Conservation (phyloP, 2,329 filamentous ascomycete genomes). For the Alternaria novae-zelandiae region DNA sequence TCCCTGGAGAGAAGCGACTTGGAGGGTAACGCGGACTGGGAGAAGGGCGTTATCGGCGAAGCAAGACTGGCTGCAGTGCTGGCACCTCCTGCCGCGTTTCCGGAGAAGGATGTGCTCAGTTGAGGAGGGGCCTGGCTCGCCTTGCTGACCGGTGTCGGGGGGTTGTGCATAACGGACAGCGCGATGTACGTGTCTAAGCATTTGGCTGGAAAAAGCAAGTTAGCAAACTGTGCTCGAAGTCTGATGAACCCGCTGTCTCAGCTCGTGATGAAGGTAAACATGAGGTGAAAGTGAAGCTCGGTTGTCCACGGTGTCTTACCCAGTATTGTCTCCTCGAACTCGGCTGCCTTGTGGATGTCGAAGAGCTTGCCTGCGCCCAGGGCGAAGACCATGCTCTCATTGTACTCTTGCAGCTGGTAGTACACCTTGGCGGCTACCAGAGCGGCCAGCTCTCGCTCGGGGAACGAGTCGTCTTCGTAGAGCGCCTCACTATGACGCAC, state of each 20-base stretch:
- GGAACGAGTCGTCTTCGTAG: slow-evolving; percentile 95
- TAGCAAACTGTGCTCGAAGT: slow-evolving; percentile 10
- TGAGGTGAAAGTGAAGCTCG: background rate
- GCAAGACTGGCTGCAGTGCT: slow-evolving; percentile 71
- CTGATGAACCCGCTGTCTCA: background rate
- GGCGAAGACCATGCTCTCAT: slow-evolving; percentile 98
- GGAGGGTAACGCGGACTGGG: slow-evolving; percentile 88
- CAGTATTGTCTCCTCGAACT: slow-evolving; percentile 99
- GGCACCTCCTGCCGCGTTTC: slow-evolving; percentile 68
- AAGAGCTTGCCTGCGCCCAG: slow-evolving; percentile 94
- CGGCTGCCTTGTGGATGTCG: slow-evolving; percentile 86
- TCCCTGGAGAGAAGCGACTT: slow-evolving; percentile 93
- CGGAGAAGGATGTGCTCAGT: slow-evolving; percentile 79
- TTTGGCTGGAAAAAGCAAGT: slow-evolving; percentile 65
- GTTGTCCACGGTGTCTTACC: slow-evolving; percentile 55
- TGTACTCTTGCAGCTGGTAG: slow-evolving; percentile 98
- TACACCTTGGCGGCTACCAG: slow-evolving; percentile 97
- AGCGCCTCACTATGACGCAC: slow-evolving; percentile 77
- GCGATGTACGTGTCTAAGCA: slow-evolving; percentile 98
- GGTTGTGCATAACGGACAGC: slow-evolving; percentile 68
- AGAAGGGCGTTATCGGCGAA: slow-evolving; percentile 93
- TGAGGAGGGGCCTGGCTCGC: slow-evolving; percentile 65
- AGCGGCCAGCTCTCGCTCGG: slow-evolving; percentile 90
- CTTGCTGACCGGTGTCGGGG: slow-evolving; percentile 57
- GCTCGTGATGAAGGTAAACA: background rate